Evolutionary conservation across 768 basidiomycete species (phyloP).

Genomic region (Tylopilus subfusipes): DNA sequence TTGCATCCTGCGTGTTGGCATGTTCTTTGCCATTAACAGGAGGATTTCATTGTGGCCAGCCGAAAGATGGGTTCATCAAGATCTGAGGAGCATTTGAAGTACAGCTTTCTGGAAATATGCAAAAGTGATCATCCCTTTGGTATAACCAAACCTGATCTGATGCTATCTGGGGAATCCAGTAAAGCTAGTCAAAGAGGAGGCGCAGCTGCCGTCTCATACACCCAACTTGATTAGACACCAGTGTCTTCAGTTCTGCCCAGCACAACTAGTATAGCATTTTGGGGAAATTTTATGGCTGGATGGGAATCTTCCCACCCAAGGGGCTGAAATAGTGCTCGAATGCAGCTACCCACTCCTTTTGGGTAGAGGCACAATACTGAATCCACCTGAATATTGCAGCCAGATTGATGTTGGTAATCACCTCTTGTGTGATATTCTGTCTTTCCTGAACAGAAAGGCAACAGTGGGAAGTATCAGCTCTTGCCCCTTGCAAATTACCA

Average conservation of each 20-base stretch:
- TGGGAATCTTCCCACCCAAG: background rate
- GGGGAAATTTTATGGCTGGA: background rate
- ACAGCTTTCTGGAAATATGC: background rate
- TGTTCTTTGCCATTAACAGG: background rate
- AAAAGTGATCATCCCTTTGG: background rate
- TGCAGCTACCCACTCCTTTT: background rate
- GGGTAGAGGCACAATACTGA: background rate
- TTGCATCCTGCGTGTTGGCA: no score
- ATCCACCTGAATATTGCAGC: background rate
- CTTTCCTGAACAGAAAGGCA: background rate
- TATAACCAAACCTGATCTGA: conserved; percentile 1
- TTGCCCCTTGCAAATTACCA: background rate
- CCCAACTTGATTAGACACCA: background rate
- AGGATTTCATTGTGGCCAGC: background rate
- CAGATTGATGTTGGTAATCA: background rate
- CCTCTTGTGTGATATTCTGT: background rate
- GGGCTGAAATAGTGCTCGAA: conserved; percentile 1
- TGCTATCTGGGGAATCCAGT: conserved; percentile 1
- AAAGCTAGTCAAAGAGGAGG: background rate
- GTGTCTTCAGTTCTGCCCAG: background rate
- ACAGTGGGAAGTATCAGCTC: background rate
- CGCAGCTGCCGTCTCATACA: background rate
- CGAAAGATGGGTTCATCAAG: background rate
- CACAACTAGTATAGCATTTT: conserved; percentile 4
- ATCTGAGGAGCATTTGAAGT: conserved; percentile 1